Evolutionary conservation across 352 stramenopile genomes (phyloP), one percentile per base, ranked within the genome.

Genomic region (Globisporangium cystogenes): DNA sequence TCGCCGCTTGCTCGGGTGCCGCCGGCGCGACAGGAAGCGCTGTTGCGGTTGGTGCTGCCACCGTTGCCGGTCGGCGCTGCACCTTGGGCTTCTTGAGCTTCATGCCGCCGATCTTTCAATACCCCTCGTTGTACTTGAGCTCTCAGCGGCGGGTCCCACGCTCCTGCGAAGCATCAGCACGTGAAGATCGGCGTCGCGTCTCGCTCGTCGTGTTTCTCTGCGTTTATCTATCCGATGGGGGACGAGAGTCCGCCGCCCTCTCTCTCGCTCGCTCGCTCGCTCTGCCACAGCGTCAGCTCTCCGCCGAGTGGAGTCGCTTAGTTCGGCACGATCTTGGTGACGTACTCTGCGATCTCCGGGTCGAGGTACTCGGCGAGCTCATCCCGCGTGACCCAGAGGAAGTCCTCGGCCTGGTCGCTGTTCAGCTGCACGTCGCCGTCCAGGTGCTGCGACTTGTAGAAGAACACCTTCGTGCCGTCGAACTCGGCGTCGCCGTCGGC

Each of bases 381-480:
- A 18, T 72, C 57, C 44, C 79, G 70, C 42, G 83, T 93, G 59
- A 90, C 83, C 83, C 83, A 93, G 27, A 91, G 59, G 60, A 87
- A 91, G 68, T 93, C 83, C 36, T 50, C 68, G 31, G 78, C 72
- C 64, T 89, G 83, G 33, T 56, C 44, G 40, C 53, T 51, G 55
- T 93, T 85, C 42, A 90, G 60, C 53, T 64, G 42, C 57, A 89
- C 76, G 45, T 88, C 72, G 63, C 79, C 77, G 41, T 59, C 46
- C 33, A 82, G 52, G 20, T 79, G 54, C 69, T 93, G 79, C 26
- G 82, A 78, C 67, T 93, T 93, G 74, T 91, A 93, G 57, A 91
- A 90, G 55, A 93, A 93, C 36, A 93, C 67, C 60, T 93, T 93
- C 39, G 82, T 93, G 57, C 82, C 82, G 50, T 90, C 74, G 48